phyloP scores from a whole-genome alignment of 2,329 filamentous ascomycete genomes.

The Pseudophaeomoniella oleicola region DNA sequence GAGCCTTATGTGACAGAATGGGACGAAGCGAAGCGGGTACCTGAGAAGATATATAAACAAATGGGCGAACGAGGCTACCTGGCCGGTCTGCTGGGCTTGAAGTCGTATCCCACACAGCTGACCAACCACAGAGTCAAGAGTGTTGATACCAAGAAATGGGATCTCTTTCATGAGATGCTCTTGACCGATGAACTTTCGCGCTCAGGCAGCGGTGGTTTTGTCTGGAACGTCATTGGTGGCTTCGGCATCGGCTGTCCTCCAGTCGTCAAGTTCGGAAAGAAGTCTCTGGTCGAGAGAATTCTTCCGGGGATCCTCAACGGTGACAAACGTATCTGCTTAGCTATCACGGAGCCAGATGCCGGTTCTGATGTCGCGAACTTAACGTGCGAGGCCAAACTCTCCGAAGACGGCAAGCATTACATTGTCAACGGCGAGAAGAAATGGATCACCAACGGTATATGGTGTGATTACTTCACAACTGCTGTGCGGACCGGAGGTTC shows the following conservation, averaged over 20 bases:
- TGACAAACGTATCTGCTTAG: slow-evolving; percentile 93
- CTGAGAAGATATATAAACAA: slow-evolving; percentile 80
- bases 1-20: slow-evolving; percentile 89
- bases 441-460: slow-evolving; percentile 98
- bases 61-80: slow-evolving; percentile 90
- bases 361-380: slow-evolving; percentile 91
- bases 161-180: slow-evolving; percentile 95
- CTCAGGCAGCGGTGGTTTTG: slow-evolving; percentile 75
- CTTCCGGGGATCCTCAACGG: slow-evolving; percentile 76
- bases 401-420: slow-evolving; percentile 93
- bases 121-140: slow-evolving; percentile 57
- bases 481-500: slow-evolving; percentile 78
- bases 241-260: slow-evolving; percentile 91
- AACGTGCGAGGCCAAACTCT: slow-evolving; percentile 88
- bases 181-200: slow-evolving; percentile 90
- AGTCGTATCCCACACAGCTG: slow-evolving; percentile 59
- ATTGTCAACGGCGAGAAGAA: slow-evolving; percentile 99
- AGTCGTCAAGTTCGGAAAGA: slow-evolving; percentile 79
- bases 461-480: slow-evolving; percentile 94
- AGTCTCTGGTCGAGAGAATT: slow-evolving; percentile 72
- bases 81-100: slow-evolving; percentile 68
- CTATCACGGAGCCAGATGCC: slow-evolving; percentile 93
- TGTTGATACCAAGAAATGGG: slow-evolving; percentile 81
- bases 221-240: slow-evolving; percentile 95
- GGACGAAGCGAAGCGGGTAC: slow-evolving; percentile 89